These are phyloP conservation scores for Clarireedia hainanense DNA, from an alignment of 2,329 filamentous ascomycete genomes.

Conservation along the genomic window DNA sequence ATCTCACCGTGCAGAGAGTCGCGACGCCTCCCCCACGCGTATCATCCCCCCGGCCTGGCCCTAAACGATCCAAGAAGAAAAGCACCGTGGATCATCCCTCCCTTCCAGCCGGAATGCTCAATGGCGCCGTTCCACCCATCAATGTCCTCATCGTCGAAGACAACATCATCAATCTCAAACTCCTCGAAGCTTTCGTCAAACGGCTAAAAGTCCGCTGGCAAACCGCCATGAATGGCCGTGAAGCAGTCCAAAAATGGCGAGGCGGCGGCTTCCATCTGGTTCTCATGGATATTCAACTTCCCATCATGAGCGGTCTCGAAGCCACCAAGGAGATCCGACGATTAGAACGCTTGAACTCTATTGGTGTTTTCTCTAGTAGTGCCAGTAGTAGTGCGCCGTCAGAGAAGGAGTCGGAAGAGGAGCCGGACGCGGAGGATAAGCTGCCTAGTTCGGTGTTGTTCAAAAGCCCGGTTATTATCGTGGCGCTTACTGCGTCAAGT, in stretches of 20 bases:
- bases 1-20: conserved; percentile 33
- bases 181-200: conserved; percentile 94
- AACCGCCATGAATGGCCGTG: conserved; percentile 90
- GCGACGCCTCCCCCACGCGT: conserved; percentile 39
- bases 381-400: conserved; percentile 45
- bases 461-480: conserved; percentile 96
- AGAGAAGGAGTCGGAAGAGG: conserved; percentile 35
- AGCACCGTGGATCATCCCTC: conserved; percentile 36
- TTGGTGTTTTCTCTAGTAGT: conserved; percentile 79
- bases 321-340: conserved; percentile 91
- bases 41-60: conserved; percentile 37
- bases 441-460: conserved; percentile 65
- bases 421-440: conserved; percentile 57
- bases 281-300: conserved; percentile 96
- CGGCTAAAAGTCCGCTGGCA: conserved; percentile 92
- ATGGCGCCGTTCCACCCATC: conserved; percentile 84
- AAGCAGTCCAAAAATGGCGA: conserved; percentile 90
- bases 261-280: conserved; percentile 90
- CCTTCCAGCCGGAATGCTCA: conserved; percentile 59
- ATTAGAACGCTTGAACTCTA: conserved; percentile 81
- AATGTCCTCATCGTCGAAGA: conserved; percentile 97
- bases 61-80: conserved; percentile 42
- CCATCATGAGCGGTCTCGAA: conserved; percentile 91
- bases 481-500: conserved; percentile 88
- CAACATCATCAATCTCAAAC: conserved; percentile 92